phyloP scores from a whole-genome alignment of 2,329 filamentous ascomycete species.

The Penicillium sp. region DNA sequence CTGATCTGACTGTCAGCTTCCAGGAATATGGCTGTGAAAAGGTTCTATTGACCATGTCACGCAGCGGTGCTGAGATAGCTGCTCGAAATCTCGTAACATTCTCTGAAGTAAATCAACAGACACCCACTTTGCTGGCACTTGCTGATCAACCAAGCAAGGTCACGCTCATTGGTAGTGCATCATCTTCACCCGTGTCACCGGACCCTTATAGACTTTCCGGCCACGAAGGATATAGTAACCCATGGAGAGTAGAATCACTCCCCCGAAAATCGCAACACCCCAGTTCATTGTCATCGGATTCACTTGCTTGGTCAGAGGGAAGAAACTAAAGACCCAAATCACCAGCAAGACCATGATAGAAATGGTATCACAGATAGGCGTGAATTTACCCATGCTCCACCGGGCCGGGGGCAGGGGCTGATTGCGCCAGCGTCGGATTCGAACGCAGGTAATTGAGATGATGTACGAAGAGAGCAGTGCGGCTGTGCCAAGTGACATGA shows the following conservation, averaged over 20 bases:
- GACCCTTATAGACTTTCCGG: constrained; percentile 36
- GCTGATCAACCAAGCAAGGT: not conserved
- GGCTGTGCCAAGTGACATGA: constrained; percentile 46
- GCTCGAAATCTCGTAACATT: too few relatives aligned
- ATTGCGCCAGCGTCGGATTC: constrained; percentile 45
- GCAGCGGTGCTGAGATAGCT: not conserved
- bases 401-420: constrained; percentile 47
- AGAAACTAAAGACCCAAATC: constrained; percentile 49
- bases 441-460: constrained; percentile 50
- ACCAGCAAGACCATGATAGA: constrained; percentile 43
- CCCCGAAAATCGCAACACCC: constrained; percentile 49
- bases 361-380: constrained; percentile 47
- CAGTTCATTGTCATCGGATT: constrained; percentile 49
- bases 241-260: constrained; percentile 34
- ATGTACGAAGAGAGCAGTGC: constrained; percentile 47
- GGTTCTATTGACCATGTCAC: not conserved
- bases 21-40: not conserved
- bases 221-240: constrained; percentile 39
- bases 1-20: not conserved
- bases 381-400: constrained; percentile 50
- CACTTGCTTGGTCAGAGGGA: constrained; percentile 41
- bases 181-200: constrained; percentile 26
- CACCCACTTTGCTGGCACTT: not conserved
- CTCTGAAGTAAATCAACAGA: too few relatives aligned
- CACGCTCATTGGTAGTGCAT: not conserved